Base-by-base conservation (phyloP, 83 land plant species). In the Diphasiastrum complanatum region DNA sequence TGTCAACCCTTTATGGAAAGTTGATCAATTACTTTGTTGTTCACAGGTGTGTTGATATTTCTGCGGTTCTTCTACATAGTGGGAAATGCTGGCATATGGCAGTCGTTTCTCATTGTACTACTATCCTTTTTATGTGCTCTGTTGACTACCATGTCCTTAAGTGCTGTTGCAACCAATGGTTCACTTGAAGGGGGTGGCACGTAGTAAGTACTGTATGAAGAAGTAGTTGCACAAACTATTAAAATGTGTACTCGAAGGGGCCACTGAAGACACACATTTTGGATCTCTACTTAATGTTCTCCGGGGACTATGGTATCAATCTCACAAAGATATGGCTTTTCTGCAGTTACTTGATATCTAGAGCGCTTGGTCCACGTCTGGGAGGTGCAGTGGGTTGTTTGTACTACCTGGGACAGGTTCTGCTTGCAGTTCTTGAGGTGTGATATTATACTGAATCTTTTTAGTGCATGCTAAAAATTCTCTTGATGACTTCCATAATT, bases 151-250 rank as follows among this genome's bases (percentile, higher is more conserved):
- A 55, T 55, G 34, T 55, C 59, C 5, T 32, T 55, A 16, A 55
- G 59, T 30, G 59, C 59, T 19, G 34, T 55, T 14, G 59, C 59
- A 16, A 55, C 59, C 14, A 55, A 55, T 55, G 59, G 59, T 27
- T 35, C 59, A n/a, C 26, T 55, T 26, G 59, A 55, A 55, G 59
- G 31, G 27, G 59, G 59, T 55, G 59, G 59, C 30, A 55, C 59
- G 31, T 55, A 55, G 59, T 55, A 55, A 55, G 59, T 50, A 41
- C n/a, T 41, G 1, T 41, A 18, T 1, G n/a, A n/a, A n/a, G n/a
- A n/a, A n/a, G n/a, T n/a, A n/a, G n/a, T n/a, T n/a, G n/a, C n/a
- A n/a, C n/a, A n/a, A n/a, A n/a, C n/a, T n/a, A n/a, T n/a, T n/a
- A n/a, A n/a, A n/a, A n/a, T n/a, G n/a, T n/a, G n/a, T n/a, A n/a